Percentiles rank a stretch among this genome's conserved stretches.
Evolutionary conservation across 805 yeast species (phyloP).

Genomic region (Metschnikowia orientalis): DNA sequence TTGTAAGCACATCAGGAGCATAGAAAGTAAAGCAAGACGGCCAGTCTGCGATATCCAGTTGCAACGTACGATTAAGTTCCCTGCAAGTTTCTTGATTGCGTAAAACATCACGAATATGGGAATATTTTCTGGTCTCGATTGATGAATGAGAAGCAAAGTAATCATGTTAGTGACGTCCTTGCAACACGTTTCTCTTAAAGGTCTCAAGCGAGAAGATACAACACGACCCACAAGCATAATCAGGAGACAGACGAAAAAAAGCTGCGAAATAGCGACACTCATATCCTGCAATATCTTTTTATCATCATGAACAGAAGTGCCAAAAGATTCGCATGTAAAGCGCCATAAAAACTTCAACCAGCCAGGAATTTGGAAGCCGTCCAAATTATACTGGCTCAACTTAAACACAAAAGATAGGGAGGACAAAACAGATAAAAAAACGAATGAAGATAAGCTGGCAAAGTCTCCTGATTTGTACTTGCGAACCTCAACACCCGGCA

Average conservation of each 20-base stretch:
- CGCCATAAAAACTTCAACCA: slow-evolving; percentile 24
- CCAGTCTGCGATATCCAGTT: slow-evolving; percentile 16
- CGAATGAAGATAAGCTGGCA: slow-evolving; percentile 38
- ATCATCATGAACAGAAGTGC: slow-evolving; percentile 12
- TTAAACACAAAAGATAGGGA: slow-evolving; percentile 52
- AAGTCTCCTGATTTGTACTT: slow-evolving; percentile 14
- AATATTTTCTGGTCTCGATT: slow-evolving; percentile 50
- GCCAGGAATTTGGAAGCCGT: slow-evolving; percentile 52
- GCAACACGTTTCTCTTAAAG: slow-evolving; percentile 23
- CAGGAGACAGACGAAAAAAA: slow-evolving; percentile 21
- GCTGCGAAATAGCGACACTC: slow-evolving; percentile 24
- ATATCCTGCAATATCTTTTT: slow-evolving; percentile 22
- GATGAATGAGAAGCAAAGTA: slow-evolving; percentile 47
- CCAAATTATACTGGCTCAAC: slow-evolving; percentile 45
- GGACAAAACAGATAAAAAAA: slow-evolving; percentile 43
- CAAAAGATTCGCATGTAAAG: slow-evolving; percentile 30
- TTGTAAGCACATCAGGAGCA: slow-evolving; percentile 53
- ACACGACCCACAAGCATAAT: slow-evolving; percentile 28
- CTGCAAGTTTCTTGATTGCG: slow-evolving; percentile 21
- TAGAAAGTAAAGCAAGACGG: slow-evolving; percentile 21
- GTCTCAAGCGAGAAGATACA: slow-evolving; percentile 21
- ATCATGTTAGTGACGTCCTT: slow-evolving; percentile 33
- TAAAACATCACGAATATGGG: slow-evolving; percentile 48
- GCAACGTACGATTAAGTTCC: slow-evolving; percentile 6
- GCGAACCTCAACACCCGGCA: slow-evolving; percentile 6